Conservation (phyloP, 176 grass and related monocot species). For the Musa acuminata region DNA sequence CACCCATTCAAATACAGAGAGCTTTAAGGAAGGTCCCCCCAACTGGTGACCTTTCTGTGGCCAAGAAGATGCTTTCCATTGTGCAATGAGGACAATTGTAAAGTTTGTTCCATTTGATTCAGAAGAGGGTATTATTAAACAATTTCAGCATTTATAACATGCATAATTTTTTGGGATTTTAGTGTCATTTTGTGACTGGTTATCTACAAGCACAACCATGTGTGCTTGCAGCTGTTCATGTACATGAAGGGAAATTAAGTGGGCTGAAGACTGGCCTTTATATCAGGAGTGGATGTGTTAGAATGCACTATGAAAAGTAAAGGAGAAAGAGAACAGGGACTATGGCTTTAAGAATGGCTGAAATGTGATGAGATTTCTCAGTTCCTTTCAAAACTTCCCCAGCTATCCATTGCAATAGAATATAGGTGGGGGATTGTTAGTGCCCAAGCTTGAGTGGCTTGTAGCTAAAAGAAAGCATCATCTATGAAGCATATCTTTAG, state of each 20-base stretch:
- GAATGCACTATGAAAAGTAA: background rate
- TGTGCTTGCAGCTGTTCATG: background rate
- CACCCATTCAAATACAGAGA: background rate
- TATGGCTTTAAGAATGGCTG: slow-evolving; percentile 3
- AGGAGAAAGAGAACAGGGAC: background rate
- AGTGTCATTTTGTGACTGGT: background rate
- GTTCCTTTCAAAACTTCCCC: background rate
- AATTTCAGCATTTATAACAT: background rate
- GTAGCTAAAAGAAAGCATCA: background rate
- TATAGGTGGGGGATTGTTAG: background rate
- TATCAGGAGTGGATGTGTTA: background rate
- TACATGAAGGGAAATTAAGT: background rate
- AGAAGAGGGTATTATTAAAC: background rate
- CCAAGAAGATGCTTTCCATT: background rate
- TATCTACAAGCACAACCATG: background rate
- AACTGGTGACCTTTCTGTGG: background rate
- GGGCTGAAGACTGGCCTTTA: background rate
- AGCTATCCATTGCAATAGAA: background rate
- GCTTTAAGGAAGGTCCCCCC: background rate
- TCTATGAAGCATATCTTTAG: background rate
- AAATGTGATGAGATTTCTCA: slow-evolving; percentile 10
- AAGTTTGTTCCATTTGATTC: no score
- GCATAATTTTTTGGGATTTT: background rate
- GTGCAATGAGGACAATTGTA: background rate
- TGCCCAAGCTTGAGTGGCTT: slow-evolving; percentile 1